A percentile compares a stretch with the other conserved stretches of the same genome.
These are phyloP conservation scores for Bryoglossum gracile DNA, from an alignment of 495 filamentous ascomycete genomes.

Conservation along the genomic window DNA sequence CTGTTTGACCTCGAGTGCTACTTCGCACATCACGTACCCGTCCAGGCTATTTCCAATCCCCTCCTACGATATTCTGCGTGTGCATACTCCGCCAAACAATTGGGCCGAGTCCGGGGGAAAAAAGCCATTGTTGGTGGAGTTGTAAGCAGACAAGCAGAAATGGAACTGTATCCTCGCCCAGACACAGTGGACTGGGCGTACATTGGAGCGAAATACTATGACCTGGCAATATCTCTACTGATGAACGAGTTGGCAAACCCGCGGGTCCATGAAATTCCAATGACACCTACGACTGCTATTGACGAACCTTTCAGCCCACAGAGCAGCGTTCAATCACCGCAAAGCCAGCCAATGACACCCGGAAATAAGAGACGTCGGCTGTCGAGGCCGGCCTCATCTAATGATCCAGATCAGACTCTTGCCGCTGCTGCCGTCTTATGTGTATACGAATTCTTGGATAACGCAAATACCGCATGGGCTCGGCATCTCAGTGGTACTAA, in stretches of 20 bases:
- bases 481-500: conserved; percentile 60
- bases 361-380: conserved; percentile 15
- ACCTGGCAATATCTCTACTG: conserved; percentile 53
- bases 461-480: conserved; percentile 52
- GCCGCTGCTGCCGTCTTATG: conserved; percentile 57
- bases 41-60: conserved; percentile 47
- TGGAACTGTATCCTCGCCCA: conserved; percentile 40
- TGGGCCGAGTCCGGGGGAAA: conserved; percentile 45
- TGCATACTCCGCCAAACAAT: conserved; percentile 54
- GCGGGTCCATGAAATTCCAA: conserved; percentile 8
- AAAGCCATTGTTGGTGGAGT: conserved; percentile 44
- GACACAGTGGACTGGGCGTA: conserved; percentile 47
- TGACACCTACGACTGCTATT: conserved; percentile 16
- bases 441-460: conserved; percentile 58
- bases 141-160: conserved; percentile 41
- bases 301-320: conserved; percentile 16
- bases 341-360: conserved; percentile 3
- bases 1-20: conserved; percentile 53
- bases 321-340: conserved; percentile 7
- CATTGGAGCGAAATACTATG: conserved; percentile 54
- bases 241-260: conserved; percentile 46
- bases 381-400: conserved; percentile 24
- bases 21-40: conserved; percentile 52
- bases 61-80: conserved; percentile 53
- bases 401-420: conserved; percentile 51